These are phyloP conservation scores for Pythium vanterpoolii DNA, from an alignment of 352 stramenopile species.

Conservation along the genomic window DNA sequence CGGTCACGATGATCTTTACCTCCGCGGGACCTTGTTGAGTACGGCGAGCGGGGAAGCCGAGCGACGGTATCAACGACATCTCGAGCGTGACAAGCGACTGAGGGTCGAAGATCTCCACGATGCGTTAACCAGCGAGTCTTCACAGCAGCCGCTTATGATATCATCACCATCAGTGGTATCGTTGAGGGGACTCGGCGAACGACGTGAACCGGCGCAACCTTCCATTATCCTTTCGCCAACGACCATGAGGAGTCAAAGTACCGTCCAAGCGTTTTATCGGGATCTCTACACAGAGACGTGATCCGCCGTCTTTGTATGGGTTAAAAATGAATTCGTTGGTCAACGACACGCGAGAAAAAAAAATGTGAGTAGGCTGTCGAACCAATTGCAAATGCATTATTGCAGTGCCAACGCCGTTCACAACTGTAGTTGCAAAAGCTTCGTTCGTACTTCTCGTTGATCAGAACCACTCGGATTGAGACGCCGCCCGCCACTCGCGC, in stretches of 20 bases:
- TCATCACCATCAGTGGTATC: not conserved
- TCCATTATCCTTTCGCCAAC: too few relatives aligned
- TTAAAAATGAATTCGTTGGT: not conserved
- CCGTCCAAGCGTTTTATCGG: slow-evolving; percentile 16
- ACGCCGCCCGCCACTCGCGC: slow-evolving; percentile 5
- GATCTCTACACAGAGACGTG: slow-evolving; percentile 18
- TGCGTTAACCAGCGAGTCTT: not conserved
- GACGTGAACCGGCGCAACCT: too few relatives aligned
- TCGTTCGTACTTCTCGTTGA: too few relatives aligned
- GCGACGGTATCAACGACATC: slow-evolving; percentile 10
- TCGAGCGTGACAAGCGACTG: slow-evolving; percentile 3
- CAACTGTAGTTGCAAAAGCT: too few relatives aligned
- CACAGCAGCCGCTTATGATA: not conserved
- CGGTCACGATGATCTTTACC: slow-evolving; percentile 17
- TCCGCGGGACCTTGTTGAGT: slow-evolving; percentile 5
- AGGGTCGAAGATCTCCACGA: not conserved
- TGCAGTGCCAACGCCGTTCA: not conserved
- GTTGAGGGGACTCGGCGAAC: not conserved
- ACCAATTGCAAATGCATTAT: too few relatives aligned
- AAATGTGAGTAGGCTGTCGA: too few relatives aligned
- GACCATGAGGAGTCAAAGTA: not conserved
- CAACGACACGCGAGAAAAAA: too few relatives aligned
- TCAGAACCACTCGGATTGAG: not conserved
- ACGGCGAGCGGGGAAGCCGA: slow-evolving; percentile 4
- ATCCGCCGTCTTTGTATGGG: not conserved